Evolutionary conservation across 2,329 filamentous ascomycete species (phyloP).

Genomic region (Fusarium sp.): DNA sequence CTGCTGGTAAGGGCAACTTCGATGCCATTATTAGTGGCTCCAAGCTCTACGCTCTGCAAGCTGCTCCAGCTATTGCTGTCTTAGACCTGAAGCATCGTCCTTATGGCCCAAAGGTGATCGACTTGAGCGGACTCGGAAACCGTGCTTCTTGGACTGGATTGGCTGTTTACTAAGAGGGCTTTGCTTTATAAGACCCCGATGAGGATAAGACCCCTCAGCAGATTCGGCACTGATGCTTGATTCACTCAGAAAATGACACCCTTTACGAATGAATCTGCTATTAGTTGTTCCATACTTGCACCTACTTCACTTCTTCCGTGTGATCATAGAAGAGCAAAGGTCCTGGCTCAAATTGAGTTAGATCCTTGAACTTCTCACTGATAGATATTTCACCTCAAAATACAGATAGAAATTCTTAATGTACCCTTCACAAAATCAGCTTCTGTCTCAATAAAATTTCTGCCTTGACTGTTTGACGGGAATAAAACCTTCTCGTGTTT

Average conservation of each 20-base stretch:
- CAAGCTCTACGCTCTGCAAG: not conserved
- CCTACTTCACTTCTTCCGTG: not conserved
- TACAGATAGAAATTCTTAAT: not conserved
- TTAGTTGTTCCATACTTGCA: fast-evolving
- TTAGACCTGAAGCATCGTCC: not conserved
- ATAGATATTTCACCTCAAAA: not conserved
- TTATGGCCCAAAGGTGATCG: not conserved
- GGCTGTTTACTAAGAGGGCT: not conserved
- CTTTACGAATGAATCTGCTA: fast-evolving
- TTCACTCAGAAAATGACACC: fast-evolving
- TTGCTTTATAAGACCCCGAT: fast-evolving
- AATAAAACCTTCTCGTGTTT: not conserved
- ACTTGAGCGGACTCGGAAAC: not conserved
- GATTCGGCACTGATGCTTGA: not conserved
- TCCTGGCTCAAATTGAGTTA: fast-evolving
- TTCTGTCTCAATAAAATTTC: fast-evolving
- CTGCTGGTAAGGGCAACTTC: not conserved
- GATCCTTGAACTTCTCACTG: fast-evolving
- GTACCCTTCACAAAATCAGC: fast-evolving
- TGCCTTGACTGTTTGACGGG: fast-evolving
- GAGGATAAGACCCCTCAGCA: not conserved
- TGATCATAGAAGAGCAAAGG: fast-evolving
- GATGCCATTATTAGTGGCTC: not conserved
- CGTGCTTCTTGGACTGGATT: conserved; percentile 8
- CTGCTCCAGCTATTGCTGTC: not conserved